These are phyloP conservation scores for Gracilaria vermiculophylla DNA, from an alignment of 23 red algal genomes.

Conservation along the genomic window DNA sequence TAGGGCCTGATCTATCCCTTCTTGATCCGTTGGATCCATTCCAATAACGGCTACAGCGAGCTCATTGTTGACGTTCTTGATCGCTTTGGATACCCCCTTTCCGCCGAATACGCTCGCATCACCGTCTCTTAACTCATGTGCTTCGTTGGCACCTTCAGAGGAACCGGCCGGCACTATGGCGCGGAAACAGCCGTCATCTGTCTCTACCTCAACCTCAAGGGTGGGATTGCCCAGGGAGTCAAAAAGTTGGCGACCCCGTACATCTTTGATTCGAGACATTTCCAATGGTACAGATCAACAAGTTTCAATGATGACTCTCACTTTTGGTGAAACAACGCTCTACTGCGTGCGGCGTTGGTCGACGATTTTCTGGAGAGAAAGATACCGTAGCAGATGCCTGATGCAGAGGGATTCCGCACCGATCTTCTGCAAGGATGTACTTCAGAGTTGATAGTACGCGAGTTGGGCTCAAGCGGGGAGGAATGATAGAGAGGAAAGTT, in stretches of 20 bases:
- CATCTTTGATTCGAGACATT: constrained; percentile 79
- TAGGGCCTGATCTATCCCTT: constrained; percentile 87
- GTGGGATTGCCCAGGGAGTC: constrained; percentile 83
- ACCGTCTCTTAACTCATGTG: constrained; percentile 90
- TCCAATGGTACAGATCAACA: not conserved
- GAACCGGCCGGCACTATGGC: constrained; percentile 93
- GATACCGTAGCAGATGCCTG: no score
- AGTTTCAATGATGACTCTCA: not conserved
- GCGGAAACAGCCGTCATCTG: constrained; percentile 79
- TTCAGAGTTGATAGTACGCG: no score
- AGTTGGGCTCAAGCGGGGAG: no score
- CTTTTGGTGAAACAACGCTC: no score
- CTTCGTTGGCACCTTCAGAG: constrained; percentile 78
- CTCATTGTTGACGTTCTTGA: constrained; percentile 89
- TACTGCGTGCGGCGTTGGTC: no score
- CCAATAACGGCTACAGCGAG: constrained; percentile 86
- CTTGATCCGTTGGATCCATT: constrained; percentile 92
- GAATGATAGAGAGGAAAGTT: no score
- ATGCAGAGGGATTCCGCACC: no score
- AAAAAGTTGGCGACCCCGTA: constrained; percentile 82
- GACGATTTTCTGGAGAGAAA: no score
- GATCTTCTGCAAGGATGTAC: no score
- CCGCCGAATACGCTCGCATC: constrained; percentile 75
- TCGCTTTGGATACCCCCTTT: constrained; percentile 92
- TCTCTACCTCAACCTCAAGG: constrained; percentile 97